Evolutionary conservation across 495 filamentous ascomycete genomes (phyloP).

Genomic region (Glarea lozoyensis): DNA sequence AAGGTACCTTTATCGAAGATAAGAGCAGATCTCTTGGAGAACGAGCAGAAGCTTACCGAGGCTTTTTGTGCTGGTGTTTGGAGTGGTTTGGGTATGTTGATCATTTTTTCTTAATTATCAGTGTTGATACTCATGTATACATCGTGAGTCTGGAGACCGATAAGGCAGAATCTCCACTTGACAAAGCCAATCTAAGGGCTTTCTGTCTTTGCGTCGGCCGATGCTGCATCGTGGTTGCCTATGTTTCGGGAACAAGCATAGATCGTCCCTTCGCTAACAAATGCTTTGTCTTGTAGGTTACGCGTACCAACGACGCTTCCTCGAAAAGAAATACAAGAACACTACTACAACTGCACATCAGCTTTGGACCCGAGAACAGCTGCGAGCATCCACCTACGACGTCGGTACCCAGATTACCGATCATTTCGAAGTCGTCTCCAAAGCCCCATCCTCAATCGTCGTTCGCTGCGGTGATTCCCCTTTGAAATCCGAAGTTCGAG

Average conservation of each 20-base stretch:
- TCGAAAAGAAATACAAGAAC: conserved; percentile 51
- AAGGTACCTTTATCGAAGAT: conserved; percentile 53
- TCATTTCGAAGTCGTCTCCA: conserved; percentile 69
- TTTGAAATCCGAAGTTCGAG: conserved; percentile 41
- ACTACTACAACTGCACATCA: conserved; percentile 49
- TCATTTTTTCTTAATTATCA: not conserved
- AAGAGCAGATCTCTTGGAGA: conserved; percentile 53
- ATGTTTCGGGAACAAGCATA: too few relatives aligned
- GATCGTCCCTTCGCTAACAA: too few relatives aligned
- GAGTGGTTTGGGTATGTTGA: conserved; percentile 16
- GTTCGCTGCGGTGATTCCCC: conserved; percentile 64
- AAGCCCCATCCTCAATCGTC: conserved; percentile 48
- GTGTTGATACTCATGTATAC: too few relatives aligned
- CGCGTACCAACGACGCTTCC: conserved; percentile 49
- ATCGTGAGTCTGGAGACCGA: too few relatives aligned
- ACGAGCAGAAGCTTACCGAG: conserved; percentile 18
- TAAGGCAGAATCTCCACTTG: too few relatives aligned
- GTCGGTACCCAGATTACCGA: conserved; percentile 60
- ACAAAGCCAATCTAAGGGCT: too few relatives aligned
- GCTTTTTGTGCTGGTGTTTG: conserved; percentile 21
- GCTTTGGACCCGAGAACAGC: conserved; percentile 51
- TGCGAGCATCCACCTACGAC: conserved; percentile 45
- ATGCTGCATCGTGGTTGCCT: too few relatives aligned
- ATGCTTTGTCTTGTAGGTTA: conserved; percentile 42
- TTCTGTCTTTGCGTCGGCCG: too few relatives aligned